These are phyloP conservation scores for Sporothrix dimorphospora DNA, from an alignment of 2,329 filamentous ascomycete genomes.

Conservation along the genomic window DNA sequence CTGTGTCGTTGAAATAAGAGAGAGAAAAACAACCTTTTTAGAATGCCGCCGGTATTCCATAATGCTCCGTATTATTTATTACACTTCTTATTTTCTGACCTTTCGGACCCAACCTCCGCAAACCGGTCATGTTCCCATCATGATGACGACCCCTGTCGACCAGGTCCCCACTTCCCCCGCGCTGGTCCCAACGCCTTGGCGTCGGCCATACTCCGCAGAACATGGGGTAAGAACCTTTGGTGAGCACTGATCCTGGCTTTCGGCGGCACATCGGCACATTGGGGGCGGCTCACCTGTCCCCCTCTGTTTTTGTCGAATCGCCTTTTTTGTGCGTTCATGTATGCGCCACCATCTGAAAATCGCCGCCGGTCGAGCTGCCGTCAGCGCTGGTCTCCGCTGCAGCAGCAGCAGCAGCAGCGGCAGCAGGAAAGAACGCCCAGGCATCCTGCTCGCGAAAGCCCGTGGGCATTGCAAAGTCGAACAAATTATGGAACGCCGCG, in stretches of 20 bases:
- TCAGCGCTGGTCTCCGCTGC: background rate
- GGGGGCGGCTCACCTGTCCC: background rate
- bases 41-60: background rate
- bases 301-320: too few species aligned
- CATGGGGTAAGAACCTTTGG: background rate
- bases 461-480: conserved; percentile 5
- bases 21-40: background rate
- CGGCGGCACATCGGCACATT: background rate
- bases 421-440: background rate
- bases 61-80: background rate
- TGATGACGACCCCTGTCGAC: background rate
- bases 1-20: background rate
- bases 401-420: background rate
- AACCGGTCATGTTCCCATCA: background rate
- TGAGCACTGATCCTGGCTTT: background rate
- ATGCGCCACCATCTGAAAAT: background rate
- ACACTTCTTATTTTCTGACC: background rate
- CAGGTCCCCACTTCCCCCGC: background rate
- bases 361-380: background rate
- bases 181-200: background rate
- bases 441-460: background rate
- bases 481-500: conserved; percentile 1
- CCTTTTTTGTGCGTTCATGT: too few species aligned
- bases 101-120: background rate
- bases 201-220: background rate